Base-by-base conservation (phyloP, 2,329 filamentous ascomycete genomes). In the Ilyonectria mors-panacis region DNA sequence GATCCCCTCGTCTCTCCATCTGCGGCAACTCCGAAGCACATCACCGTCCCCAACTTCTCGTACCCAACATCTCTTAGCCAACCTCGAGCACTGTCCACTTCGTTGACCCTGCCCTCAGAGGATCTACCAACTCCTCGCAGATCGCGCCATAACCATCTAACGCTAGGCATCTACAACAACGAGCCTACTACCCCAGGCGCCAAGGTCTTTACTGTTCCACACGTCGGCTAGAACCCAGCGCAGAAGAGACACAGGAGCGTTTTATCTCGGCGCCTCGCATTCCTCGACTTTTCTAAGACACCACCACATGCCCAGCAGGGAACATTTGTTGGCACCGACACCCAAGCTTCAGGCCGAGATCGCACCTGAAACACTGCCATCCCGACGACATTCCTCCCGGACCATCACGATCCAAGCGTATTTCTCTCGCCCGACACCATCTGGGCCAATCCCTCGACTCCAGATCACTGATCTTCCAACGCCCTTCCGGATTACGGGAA, bases 31-130 rank as follows among this genome's bases (percentile, higher is more conserved):
- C 9, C 19, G 3, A 51, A 54, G n/a, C 13, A 54, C 9, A 37
- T 35, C 12, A 35, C 33, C 9, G 48, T 71, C 48, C 68, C 70
- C 21, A 77, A 76, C 59, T 74, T 73, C 44, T 75, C 72, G 21
- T 76, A 75, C 59, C 74, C 70, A 4, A 68, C 67, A 26, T 63
- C 63, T 21, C 33, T 70, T 30, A 59, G 62, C 44, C 26, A 66
- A 23, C 67, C 59, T 26, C 63, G 39, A 19, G 19, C 23, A 26
- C 17, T 15, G 30, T 45, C 35, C 6, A 59, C 28, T 39, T 21
- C 54, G 2, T 33, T 28, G 15, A 23, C 33, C 19, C 30, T 44
- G 19, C 44, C 12, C 28, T 6, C 17, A 23, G 37, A 58, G 10
- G 56, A 45, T 21, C 28, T 62, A n/a, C 8, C 30, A 17, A 8